Base-by-base conservation (phyloP, 2,329 filamentous ascomycete species). In the Trichophyton equinum region DNA sequence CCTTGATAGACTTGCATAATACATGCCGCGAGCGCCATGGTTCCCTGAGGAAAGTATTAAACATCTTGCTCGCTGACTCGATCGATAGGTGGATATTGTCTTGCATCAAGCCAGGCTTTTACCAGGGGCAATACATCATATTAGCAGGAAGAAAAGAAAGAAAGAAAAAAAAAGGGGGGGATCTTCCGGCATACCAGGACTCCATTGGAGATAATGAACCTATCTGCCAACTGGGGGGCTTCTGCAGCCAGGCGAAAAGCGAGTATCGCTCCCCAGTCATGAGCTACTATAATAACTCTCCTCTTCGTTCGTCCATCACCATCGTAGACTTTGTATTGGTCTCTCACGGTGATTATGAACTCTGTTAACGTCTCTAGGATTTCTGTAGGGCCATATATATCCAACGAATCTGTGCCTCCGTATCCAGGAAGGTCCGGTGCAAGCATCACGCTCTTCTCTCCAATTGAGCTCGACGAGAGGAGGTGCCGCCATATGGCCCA, bases 391-490 rank as follows among this genome's bases (percentile, higher is more conserved):
- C 75, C 73, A 65, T 83, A 84, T 55, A 72, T 67, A 0, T 74
- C 68, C 61, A 84, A 68, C 57, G 74, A 74, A 63, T 83, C 81
- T 61, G 78, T 82, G 8, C 82, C 82, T 40, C 82, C 82, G 63
- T 79, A 84, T 1, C 82, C 82, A 18, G 82, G 82, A 5, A 85
- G 68, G 66, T 84, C 82, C 44, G 83, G 73, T 0, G 80, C 81
- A 36, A 84, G 75, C 5, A 83, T 65, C 20, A 76, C 76, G 20
- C 77, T 75, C 5, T 73, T 65, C 27, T 73, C 62, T 27, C 71
- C 69, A 8, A 78, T 66, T 8, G 70, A 65, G 7, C 72, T 62
- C 0, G 76, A 77, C 44, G 69, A 69, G 20, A 83, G 69, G 25
- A 81, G 69, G 58, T 77, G 71, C 53, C 75, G 75, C 80, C 81